A percentile compares a stretch with the other conserved stretches of the same genome.
phyloP scores from a whole-genome alignment of 2,329 filamentous ascomycete species.

The Emergomyces orientalis region DNA sequence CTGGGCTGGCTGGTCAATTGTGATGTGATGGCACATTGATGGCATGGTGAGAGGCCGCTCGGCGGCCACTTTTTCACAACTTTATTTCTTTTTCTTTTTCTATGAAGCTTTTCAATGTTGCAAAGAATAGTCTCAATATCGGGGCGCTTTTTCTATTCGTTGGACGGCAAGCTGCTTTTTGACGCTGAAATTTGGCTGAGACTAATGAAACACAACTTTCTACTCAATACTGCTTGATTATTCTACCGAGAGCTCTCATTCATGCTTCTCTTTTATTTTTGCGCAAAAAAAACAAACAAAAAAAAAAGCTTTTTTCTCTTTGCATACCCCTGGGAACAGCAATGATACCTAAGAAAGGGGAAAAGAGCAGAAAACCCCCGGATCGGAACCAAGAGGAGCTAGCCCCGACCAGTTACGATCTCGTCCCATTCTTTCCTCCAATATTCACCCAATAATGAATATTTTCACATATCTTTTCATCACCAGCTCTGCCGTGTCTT shows the following conservation, averaged over 20 bases:
- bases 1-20: neutral
- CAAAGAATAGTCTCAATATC: neutral
- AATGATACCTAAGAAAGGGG: neutral
- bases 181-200: neutral
- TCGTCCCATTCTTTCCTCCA: neutral
- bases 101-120: neutral
- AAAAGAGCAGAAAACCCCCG: neutral
- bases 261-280: neutral
- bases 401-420: neutral
- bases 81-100: neutral
- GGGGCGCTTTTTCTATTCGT: neutral
- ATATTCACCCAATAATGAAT: neutral
- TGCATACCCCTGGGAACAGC: neutral
- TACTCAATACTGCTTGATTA: neutral
- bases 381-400: neutral
- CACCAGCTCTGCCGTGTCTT: neutral
- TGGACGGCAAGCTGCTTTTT: neutral
- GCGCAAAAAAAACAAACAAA: neutral
- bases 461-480: neutral
- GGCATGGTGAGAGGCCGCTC: neutral
- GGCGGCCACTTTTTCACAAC: neutral
- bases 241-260: neutral
- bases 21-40: neutral
- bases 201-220: neutral
- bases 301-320: neutral